Evolutionary conservation across 345 rosid species (phyloP), one percentile per base, ranked within the genome.

Genomic region (Pistacia atlantica): DNA sequence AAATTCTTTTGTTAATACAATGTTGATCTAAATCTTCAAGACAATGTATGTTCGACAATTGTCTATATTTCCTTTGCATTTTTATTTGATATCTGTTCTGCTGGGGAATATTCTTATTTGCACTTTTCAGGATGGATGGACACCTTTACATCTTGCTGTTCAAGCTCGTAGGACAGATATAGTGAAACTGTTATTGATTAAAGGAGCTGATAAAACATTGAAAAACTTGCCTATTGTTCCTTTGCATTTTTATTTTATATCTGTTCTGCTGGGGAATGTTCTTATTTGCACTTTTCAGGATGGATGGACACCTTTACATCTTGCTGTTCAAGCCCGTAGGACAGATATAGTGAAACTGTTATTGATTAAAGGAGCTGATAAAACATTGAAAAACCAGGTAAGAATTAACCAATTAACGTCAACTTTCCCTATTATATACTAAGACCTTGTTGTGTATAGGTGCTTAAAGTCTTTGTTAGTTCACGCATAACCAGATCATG

Each of bases 251-350:
- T n/a, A 18, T 66, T 31, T 51, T 22, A 5, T 16, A 61, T 55
- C 37, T 55, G 12, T 35, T 58, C 56, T 11, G 4, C 64, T 42
- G 20, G 37, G 35, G 0, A 38, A 49, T 76, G 52, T 51, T 70
- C 65, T 49, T 49, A 31, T 49, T 79, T 78, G 60, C n/a, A 51
- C 20, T 78, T 70, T 82, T 77, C 80, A 95, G 98, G 92, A 95
- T 76, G 99, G 98, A 75, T 95, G 99, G 99, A 87, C 98, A 49
- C 98, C 99, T 12, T 78, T 95, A 72, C 99, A 95, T 83, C 91
- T 95, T 71, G 97, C 99, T 64, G 97, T 93, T 81, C 98, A 89
- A 86, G 87, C 88, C 61, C 84, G 83, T 79, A 91, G 98, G 84
- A 89, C 93, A 2, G 99, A 95, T 77, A 70, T 89, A 12, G 90